Conservation (phyloP, 2,329 filamentous ascomycete genomes). For the Aspergillus sp. region DNA sequence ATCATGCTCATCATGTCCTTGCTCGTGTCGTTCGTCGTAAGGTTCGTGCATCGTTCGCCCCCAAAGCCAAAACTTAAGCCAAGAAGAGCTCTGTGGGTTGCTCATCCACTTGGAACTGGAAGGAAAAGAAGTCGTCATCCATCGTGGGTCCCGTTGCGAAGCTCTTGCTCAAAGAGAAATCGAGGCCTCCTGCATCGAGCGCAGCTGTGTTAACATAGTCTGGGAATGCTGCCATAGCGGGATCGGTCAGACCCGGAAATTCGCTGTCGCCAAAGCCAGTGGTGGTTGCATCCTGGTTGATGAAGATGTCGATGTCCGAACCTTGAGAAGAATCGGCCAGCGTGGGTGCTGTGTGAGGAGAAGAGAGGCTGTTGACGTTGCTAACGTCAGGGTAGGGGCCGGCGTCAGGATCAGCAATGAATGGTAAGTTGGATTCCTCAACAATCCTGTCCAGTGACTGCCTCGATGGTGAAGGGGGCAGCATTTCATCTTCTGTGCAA, state of each 20-base stretch:
- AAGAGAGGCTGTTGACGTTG: constrained; percentile 25
- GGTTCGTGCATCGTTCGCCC: not conserved
- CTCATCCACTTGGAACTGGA: constrained; percentile 32
- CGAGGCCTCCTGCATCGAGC: constrained; percentile 24
- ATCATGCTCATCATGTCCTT: not conserved
- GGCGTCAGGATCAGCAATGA: constrained; percentile 19
- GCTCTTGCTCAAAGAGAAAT: constrained; percentile 26
- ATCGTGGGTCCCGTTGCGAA: constrained; percentile 18
- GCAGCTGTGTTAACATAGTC: constrained; percentile 26
- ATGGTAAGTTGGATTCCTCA: constrained; percentile 22
- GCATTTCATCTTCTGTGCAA: constrained; percentile 30
- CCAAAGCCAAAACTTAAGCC: constrained; percentile 7
- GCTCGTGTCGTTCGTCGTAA: not conserved
- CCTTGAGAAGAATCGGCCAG: constrained; percentile 26
- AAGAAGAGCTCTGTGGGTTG: constrained; percentile 18
- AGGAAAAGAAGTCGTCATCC: constrained; percentile 29
- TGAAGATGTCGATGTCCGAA: constrained; percentile 36
- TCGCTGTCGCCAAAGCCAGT: constrained; percentile 22
- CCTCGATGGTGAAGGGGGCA: constrained; percentile 28
- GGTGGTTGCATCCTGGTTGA: constrained; percentile 26
- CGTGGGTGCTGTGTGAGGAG: constrained; percentile 29
- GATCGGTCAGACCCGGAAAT: constrained; percentile 21
- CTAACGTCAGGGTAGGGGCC: constrained; percentile 24
- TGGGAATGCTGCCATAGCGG: constrained; percentile 25
- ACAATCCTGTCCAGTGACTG: constrained; percentile 21